phyloP scores from a whole-genome alignment of 371 early-diverging fungal genomes.

The Gilbertella persicaria region DNA sequence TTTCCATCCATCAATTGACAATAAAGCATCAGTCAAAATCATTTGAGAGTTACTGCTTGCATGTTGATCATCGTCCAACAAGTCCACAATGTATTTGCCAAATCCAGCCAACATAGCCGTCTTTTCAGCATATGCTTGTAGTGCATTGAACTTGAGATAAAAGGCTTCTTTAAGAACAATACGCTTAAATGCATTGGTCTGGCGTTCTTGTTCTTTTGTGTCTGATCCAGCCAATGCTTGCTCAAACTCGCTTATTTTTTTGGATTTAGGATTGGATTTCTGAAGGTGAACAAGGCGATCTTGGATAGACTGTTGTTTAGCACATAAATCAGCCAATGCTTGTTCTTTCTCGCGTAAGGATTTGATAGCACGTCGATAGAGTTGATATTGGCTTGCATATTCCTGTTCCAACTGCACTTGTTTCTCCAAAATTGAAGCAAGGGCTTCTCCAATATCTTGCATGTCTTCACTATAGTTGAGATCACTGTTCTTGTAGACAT shows the following conservation, averaged over 20 bases:
- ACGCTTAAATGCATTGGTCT: conserved; percentile 29
- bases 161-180: conserved; percentile 38
- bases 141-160: conserved; percentile 38
- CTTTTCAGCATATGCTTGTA: conserved; percentile 38
- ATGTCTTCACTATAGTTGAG: conserved; percentile 13
- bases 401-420: conserved; percentile 37
- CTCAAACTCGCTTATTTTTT: conserved; percentile 27
- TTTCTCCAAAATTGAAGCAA: conserved; percentile 31
- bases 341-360: conserved; percentile 32
- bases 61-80: conserved; percentile 24
- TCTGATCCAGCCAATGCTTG: conserved; percentile 13
- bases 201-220: conserved; percentile 16
- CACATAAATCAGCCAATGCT: conserved; percentile 12
- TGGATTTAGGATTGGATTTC: conserved; percentile 23
- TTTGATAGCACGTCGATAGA: conserved; percentile 35
- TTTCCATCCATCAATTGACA: conserved; percentile 18
- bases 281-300: conserved; percentile 25
- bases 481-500: conserved; percentile 18
- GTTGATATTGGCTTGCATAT: conserved; percentile 23
- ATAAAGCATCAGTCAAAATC: conserved; percentile 16
- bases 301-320: conserved; percentile 21
- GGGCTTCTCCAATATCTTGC: conserved; percentile 39
- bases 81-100: conserved; percentile 37
- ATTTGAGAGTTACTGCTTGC: conserved; percentile 8
- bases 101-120: conserved; percentile 31